These are phyloP conservation scores for Zea mays DNA, from an alignment of 176 grass and related monocot species.

Conservation along the genomic window DNA sequence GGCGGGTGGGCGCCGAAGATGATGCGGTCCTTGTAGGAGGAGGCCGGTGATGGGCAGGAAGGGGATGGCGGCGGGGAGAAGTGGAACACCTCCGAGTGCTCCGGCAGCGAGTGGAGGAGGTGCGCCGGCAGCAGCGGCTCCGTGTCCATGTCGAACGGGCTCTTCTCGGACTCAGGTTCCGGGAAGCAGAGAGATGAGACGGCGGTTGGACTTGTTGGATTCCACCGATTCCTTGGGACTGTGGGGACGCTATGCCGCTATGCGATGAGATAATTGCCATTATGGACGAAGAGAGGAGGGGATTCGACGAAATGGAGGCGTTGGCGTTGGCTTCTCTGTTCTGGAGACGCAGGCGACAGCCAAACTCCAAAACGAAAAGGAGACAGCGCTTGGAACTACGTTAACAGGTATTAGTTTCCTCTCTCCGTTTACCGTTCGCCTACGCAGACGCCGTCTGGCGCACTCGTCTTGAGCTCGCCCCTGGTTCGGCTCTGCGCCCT, in stretches of 20 bases:
- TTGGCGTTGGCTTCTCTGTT: too few species aligned
- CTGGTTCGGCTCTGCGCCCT: too few species aligned
- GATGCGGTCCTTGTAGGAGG: slow-evolving; percentile 65
- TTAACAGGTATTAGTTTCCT: too few species aligned
- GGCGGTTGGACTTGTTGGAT: neutral
- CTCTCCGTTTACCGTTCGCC: too few species aligned
- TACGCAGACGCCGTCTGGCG: too few species aligned
- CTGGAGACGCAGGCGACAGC: too few species aligned
- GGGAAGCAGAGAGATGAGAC: neutral
- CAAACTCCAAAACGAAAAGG: too few species aligned
- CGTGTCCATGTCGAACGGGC: slow-evolving; percentile 33
- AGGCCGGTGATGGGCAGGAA: slow-evolving; percentile 35
- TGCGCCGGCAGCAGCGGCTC: slow-evolving; percentile 40
- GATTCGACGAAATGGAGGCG: too few species aligned
- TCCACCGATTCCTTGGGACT: slow-evolving; percentile 10
- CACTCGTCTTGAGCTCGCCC: too few species aligned
- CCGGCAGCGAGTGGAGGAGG: slow-evolving; percentile 37
- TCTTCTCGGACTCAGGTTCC: neutral
- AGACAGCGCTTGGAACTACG: too few species aligned
- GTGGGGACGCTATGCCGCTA: neutral
- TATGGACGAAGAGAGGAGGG: too few species aligned
- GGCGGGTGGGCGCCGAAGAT: slow-evolving; percentile 56
- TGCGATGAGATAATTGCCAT: too few species aligned
- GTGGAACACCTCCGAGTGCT: slow-evolving; percentile 39
- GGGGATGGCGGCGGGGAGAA: slow-evolving; percentile 21